Evolutionary conservation across 306 rosid genomes (phyloP).

Genomic region (Cicer cuneatum): DNA sequence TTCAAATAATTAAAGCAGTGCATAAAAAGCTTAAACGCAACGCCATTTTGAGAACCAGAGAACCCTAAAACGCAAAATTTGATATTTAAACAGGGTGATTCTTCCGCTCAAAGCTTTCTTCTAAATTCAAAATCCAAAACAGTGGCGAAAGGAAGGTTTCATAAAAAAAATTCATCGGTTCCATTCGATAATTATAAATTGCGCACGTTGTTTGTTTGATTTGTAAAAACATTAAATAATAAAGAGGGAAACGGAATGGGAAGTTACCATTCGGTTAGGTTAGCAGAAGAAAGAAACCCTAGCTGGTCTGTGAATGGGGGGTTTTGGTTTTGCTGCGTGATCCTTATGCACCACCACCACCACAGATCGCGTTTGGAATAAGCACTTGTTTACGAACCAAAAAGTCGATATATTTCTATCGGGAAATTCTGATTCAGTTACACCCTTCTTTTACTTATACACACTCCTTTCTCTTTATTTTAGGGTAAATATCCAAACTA

Average conservation of each 20-base stretch:
- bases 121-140: neutral
- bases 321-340: slow-evolving; percentile 15
- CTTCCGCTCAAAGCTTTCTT: neutral
- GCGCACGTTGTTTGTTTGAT: neutral
- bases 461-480: neutral
- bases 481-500: too few relatives aligned
- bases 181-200: neutral
- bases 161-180: neutral
- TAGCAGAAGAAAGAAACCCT: slow-evolving; percentile 48
- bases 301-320: slow-evolving; percentile 15
- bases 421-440: neutral
- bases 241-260: slow-evolving; percentile 20
- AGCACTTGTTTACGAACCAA: slow-evolving; percentile 32
- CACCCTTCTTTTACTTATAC: neutral
- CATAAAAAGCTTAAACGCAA: neutral
- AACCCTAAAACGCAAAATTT: neutral
- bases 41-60: neutral
- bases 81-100: neutral
- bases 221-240: slow-evolving; percentile 1
- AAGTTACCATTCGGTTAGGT: slow-evolving; percentile 47
- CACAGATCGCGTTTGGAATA: slow-evolving; percentile 46
- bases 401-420: neutral
- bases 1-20: neutral
- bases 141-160: neutral
- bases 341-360: slow-evolving; percentile 19